phyloP scores from a whole-genome alignment of 2,329 filamentous ascomycete species.

The Chalara sp. region DNA sequence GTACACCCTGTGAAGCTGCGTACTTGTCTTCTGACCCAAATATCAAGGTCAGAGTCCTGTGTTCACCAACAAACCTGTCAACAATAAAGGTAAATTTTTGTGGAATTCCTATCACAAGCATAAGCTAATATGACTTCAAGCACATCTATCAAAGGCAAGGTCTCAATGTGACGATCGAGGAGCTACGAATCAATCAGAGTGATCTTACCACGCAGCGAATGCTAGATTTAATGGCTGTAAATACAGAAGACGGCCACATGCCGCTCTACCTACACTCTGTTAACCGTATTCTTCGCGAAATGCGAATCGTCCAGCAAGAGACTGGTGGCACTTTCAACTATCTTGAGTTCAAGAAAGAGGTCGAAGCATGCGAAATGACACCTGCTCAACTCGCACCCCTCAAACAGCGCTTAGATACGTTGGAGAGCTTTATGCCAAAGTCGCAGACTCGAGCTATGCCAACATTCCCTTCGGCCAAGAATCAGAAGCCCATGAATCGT shows the following conservation, averaged over 20 bases:
- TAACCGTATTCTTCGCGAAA: constrained; percentile 41
- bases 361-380: constrained; percentile 35
- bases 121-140: not conserved
- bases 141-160: not conserved
- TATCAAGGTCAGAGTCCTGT: constrained; percentile 42
- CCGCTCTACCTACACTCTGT: constrained; percentile 47
- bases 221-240: constrained; percentile 47
- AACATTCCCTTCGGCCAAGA: no score
- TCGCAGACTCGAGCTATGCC: no score
- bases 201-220: constrained; percentile 46
- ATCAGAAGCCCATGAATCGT: no score
- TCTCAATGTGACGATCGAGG: constrained; percentile 35
- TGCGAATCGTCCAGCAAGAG: constrained; percentile 35
- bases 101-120: constrained; percentile 30
- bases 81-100: constrained; percentile 48
- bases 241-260: constrained; percentile 25
- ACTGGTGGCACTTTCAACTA: constrained; percentile 36
- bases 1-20: constrained; percentile 44
- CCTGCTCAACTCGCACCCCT: constrained; percentile 47
- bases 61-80: constrained; percentile 27
- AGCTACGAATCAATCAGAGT: constrained; percentile 38
- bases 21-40: constrained; percentile 39
- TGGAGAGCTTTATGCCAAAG: constrained; percentile 54
- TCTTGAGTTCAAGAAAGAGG: constrained; percentile 29
- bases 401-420: constrained; percentile 49